Base-by-base conservation (phyloP, 2,329 filamentous ascomycete species). In the Fusarium avenaceum region DNA sequence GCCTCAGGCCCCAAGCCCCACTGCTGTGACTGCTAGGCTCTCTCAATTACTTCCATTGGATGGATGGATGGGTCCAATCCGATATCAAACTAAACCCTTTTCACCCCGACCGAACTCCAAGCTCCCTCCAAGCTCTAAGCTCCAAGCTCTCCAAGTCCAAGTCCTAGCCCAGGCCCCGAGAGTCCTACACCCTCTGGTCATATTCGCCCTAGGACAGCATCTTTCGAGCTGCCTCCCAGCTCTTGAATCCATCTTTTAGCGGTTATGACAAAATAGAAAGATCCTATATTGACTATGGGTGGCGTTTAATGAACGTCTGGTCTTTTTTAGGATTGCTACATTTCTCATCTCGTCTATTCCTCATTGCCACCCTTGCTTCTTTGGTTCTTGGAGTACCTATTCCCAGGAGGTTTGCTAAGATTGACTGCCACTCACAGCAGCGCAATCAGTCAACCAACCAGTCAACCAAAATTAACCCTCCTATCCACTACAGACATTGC, bases 161-260 rank as follows among this genome's bases (percentile, higher is more conserved):
- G 73, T 75, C 73, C 73, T 75, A 61, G 57, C 17, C 55, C 57
- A 75, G 73, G 66, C 54, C 69, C 62, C 62, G 65, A 75, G 65
- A 75, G 74, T 76, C 74, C 74, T 76, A 76, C 72, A 76, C 64
- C 60, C 58, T 72, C 64, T 58, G 63, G 69, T 63, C 45, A 70
- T 68, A 72, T 71, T 75, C 74, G 72, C 67, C 62, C 69, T 74
- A 72, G 70, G 68, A 73, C 56, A 54, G 33, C 52, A 59, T 67
- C 50, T 56, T 60, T 55, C 65, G 57, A 75, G 74, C 70, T 75
- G 72, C 74, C 74, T 75, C 74, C 67, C 71, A 60, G 58, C 33
- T 51, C 20, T 61, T 50, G 45, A 43, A 49, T 59, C 52, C 32
- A 51, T 52, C 53, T 45, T 42, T 38, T 40, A 35, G 52, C 55